Evolutionary conservation across 2,329 filamentous ascomycete genomes (phyloP).

Genomic region (Pestalotiopsis sp.): DNA sequence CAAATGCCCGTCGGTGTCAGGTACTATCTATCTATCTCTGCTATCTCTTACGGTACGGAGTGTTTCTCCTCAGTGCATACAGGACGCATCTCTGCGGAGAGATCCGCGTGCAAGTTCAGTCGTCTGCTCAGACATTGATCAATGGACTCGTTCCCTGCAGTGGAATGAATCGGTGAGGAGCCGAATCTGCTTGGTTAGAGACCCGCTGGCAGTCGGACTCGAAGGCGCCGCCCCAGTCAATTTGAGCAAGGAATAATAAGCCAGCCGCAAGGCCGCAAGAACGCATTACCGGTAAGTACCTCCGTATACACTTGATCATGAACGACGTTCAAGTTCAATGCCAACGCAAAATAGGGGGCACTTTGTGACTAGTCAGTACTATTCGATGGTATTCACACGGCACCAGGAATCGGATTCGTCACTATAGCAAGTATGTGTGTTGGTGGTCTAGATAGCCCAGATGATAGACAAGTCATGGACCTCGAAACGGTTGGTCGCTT

Average conservation of each 20-base stretch:
- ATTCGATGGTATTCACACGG: not conserved
- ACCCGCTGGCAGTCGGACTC: not conserved
- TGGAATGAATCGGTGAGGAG: not conserved
- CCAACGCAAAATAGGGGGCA: not conserved
- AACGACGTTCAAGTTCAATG: not conserved
- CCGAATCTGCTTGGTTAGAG: not conserved
- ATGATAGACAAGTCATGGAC: not conserved
- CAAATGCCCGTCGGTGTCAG: not conserved
- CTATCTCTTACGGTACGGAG: not conserved
- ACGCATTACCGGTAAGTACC: too few relatives aligned
- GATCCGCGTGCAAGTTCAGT: not conserved
- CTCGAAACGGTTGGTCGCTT: not conserved
- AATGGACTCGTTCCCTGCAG: not conserved
- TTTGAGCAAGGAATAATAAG: not conserved
- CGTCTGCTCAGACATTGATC: not conserved
- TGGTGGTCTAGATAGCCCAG: not conserved
- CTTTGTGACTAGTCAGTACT: not conserved
- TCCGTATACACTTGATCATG: too few relatives aligned
- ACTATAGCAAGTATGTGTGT: not conserved
- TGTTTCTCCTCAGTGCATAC: not conserved
- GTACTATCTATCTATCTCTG: not conserved
- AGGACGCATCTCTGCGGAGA: not conserved
- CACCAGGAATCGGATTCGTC: slow-evolving; percentile 1
- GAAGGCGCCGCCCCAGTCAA: not conserved
- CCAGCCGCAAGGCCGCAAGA: too few relatives aligned